phyloP scores from a whole-genome alignment of 73 alveolate genomes.

The Tetrahymena elliotti region DNA sequence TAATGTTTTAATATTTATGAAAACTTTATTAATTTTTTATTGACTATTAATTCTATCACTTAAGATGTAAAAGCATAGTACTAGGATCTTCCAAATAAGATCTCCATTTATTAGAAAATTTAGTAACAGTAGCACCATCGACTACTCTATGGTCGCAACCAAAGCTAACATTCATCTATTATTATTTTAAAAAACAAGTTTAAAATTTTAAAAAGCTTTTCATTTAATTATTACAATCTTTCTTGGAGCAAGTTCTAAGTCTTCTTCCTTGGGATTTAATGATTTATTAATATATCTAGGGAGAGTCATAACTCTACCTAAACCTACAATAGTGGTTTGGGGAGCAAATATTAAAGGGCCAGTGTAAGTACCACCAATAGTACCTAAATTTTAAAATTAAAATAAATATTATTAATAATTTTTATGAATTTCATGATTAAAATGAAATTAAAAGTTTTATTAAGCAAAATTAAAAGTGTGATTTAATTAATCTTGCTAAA shows the following conservation, averaged over 20 bases:
- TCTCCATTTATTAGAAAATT: conserved; percentile 62
- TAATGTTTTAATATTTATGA: neutral
- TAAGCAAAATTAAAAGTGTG: too few species aligned
- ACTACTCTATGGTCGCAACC: conserved; percentile 77
- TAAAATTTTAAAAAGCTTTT: neutral
- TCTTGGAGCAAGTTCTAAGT: conserved; percentile 24
- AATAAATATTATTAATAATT: too few species aligned
- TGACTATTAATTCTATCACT: conserved; percentile 22
- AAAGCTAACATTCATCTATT: conserved; percentile 54
- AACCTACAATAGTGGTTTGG: conserved; percentile 70
- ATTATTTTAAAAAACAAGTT: neutral
- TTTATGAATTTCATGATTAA: too few species aligned
- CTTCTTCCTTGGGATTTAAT: neutral
- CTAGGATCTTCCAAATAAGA: conserved; percentile 64
- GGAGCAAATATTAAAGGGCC: conserved; percentile 79
- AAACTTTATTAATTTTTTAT: neutral
- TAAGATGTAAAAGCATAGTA: conserved; percentile 55
- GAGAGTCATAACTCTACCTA: conserved; percentile 65
- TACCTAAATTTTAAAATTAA: neutral
- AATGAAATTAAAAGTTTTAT: too few species aligned
- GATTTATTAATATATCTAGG: conserved; percentile 21
- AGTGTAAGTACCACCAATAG: conserved; percentile 81
- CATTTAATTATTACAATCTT: conserved; percentile 2
- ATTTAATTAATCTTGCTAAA: neutral
- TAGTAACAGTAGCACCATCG: conserved; percentile 86